A percentile compares a stretch with the other conserved stretches of the same genome.
Conservation (phyloP, 768 basidiomycete genomes). For the Coprinopsis strossmayeri region DNA sequence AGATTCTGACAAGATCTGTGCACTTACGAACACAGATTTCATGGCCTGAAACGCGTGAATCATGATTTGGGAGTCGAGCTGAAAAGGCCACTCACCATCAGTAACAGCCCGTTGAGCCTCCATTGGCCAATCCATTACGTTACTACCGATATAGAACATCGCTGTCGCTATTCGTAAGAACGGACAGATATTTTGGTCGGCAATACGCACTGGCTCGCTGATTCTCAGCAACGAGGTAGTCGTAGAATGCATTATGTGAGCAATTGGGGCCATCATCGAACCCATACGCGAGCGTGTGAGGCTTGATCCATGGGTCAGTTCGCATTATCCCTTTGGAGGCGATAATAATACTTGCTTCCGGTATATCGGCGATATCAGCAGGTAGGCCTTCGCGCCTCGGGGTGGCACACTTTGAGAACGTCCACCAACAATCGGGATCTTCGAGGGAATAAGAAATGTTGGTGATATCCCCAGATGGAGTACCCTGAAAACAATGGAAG, state of each 20-base stretch:
- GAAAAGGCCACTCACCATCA: slow-evolving; percentile 39
- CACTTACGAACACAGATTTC: slow-evolving; percentile 56
- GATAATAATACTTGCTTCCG: slow-evolving; percentile 33
- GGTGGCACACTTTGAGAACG: slow-evolving; percentile 31
- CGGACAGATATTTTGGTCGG: background rate
- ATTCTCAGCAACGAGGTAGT: slow-evolving; percentile 41
- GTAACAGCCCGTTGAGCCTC: slow-evolving; percentile 46
- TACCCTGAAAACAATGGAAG: slow-evolving; percentile 13
- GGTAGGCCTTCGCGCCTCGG: slow-evolving; percentile 41
- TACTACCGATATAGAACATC: slow-evolving; percentile 59
- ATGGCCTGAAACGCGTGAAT: slow-evolving; percentile 30
- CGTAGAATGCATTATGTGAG: slow-evolving; percentile 56
- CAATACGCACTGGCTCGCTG: slow-evolving; percentile 54
- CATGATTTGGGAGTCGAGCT: no score
- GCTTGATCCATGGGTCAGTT: slow-evolving; percentile 23
- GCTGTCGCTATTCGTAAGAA: no score
- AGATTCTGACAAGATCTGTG: background rate
- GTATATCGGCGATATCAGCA: slow-evolving; percentile 37
- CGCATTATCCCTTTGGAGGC: background rate
- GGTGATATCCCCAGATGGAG: slow-evolving; percentile 22
- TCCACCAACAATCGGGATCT: slow-evolving; percentile 55
- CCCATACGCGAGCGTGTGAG: slow-evolving; percentile 48
- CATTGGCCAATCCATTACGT: slow-evolving; percentile 47
- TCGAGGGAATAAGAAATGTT: slow-evolving; percentile 26
- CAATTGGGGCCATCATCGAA: slow-evolving; percentile 67